Percentiles rank a stretch among this genome's conserved stretches.
Evolutionary conservation across 1,284 basidiomycete species (phyloP).

Genomic region (Naganishia sp.): DNA sequence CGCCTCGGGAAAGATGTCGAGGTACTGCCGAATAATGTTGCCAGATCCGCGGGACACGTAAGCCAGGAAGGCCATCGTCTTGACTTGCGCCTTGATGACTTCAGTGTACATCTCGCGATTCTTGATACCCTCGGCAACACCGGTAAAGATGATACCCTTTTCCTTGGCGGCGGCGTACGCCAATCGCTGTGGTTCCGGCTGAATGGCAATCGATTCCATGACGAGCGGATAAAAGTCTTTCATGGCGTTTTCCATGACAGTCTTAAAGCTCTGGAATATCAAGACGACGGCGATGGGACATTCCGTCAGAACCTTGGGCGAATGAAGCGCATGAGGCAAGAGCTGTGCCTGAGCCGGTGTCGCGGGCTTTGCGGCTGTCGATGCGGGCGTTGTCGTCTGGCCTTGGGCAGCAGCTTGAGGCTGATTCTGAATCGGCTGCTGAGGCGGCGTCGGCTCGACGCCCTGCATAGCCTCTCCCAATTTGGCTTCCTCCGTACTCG

Average conservation of each 20-base stretch:
- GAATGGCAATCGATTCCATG: slow-evolving; percentile 70
- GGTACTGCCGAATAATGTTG: slow-evolving; percentile 74
- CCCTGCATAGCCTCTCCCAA: slow-evolving; percentile 24
- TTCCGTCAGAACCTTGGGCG: slow-evolving; percentile 94
- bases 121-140: slow-evolving; percentile 72
- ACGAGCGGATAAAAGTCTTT: slow-evolving; percentile 73
- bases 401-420: slow-evolving; percentile 17
- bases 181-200: slow-evolving; percentile 83
- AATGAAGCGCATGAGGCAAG: slow-evolving; percentile 61
- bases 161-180: slow-evolving; percentile 78
- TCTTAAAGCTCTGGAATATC: slow-evolving; percentile 77
- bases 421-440: slow-evolving; percentile 24
- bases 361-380: slow-evolving; percentile 15
- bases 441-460: slow-evolving; percentile 20
- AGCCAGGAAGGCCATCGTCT: slow-evolving; percentile 91
- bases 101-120: slow-evolving; percentile 82
- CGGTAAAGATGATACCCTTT: slow-evolving; percentile 78
- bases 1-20: slow-evolving; percentile 77
- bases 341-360: slow-evolving; percentile 34
- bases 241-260: slow-evolving; percentile 67
- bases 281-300: slow-evolving; percentile 91
- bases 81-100: slow-evolving; percentile 90
- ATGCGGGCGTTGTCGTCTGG: slow-evolving; percentile 32
- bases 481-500: slow-evolving; percentile 22
- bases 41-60: slow-evolving; percentile 77